A percentile compares a stretch with the other conserved stretches of the same genome.
These are phyloP conservation scores for Didymella lethalis DNA, from an alignment of 2,329 filamentous ascomycete species.

Conservation along the genomic window DNA sequence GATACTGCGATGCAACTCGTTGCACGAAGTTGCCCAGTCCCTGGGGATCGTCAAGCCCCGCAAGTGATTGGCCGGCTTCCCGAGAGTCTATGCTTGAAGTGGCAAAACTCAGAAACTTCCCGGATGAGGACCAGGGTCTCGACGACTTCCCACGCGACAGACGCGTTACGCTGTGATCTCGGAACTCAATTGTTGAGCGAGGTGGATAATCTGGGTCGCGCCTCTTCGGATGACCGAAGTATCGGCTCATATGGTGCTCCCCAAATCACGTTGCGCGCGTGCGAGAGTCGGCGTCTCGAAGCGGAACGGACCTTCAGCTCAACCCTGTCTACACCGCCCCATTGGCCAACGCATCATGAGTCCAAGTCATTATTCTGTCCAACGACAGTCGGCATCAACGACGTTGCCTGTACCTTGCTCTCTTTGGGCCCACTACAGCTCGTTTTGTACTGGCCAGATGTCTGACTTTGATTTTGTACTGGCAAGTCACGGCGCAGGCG, in stretches of 20 bases:
- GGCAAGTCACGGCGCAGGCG: conserved; percentile 39
- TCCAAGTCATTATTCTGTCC: conserved; percentile 29
- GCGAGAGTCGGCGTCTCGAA: conserved; percentile 31
- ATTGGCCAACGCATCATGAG: conserved; percentile 36
- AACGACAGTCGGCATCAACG: conserved; percentile 38
- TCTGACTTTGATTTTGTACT: conserved; percentile 28
- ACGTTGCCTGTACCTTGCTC: conserved; percentile 32
- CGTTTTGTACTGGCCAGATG: conserved; percentile 28
- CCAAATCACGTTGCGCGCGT: conserved; percentile 39
- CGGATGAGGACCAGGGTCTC: conserved; percentile 8
- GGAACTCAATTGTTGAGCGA: conserved; percentile 19
- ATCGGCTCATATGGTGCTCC: conserved; percentile 34
- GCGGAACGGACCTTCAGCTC: conserved; percentile 21
- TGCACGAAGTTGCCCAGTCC: conserved; percentile 20
- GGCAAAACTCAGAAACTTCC: conserved; percentile 24
- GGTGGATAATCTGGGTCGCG: conserved; percentile 23
- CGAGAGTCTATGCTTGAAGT: conserved; percentile 29
- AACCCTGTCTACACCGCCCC: conserved; percentile 29
- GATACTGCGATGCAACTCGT: conserved; percentile 35
- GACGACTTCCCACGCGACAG: conserved; percentile 32
- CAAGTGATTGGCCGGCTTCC: conserved; percentile 27
- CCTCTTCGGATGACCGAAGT: conserved; percentile 25
- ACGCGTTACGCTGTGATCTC: conserved; percentile 24
- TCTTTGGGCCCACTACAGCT: conserved; percentile 32
- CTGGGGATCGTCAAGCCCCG: conserved; percentile 18